Conservation (phyloP, 208 protist genomes). For the Tritrichomonas foetus region DNA sequence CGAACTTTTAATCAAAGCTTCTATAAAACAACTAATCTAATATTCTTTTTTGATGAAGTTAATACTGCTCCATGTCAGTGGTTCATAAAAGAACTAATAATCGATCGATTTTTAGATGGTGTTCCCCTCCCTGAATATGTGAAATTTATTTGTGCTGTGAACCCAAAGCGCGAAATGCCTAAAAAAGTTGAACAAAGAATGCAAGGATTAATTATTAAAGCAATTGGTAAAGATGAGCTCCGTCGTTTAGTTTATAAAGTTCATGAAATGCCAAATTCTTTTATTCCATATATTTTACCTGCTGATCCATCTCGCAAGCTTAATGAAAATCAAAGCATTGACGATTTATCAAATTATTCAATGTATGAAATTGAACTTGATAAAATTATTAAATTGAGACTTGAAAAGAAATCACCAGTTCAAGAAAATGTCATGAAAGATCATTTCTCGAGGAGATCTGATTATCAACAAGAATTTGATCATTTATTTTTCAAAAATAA, state of each 20-base stretch:
- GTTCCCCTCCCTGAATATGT: background rate
- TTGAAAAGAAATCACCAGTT: too few relatives aligned
- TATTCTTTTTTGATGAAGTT: constrained; percentile 27
- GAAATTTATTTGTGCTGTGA: background rate
- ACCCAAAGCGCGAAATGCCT: background rate
- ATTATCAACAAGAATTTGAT: too few relatives aligned
- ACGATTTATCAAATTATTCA: too few relatives aligned
- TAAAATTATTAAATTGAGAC: too few relatives aligned
- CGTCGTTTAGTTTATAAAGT: background rate
- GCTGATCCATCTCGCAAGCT: background rate
- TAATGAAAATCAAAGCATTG: too few relatives aligned
- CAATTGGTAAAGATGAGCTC: too few relatives aligned
- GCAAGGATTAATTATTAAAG: too few relatives aligned
- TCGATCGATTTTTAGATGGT: background rate
- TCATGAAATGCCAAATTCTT: background rate
- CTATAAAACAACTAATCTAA: too few relatives aligned
- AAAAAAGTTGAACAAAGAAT: background rate
- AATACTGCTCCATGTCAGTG: background rate
- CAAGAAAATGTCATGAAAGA: too few relatives aligned
- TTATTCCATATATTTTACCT: background rate
- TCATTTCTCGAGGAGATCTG: too few relatives aligned
- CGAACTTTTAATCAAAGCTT: background rate
- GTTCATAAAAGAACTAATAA: background rate
- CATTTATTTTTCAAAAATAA: too few relatives aligned
- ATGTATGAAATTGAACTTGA: too few relatives aligned